These are phyloP conservation scores for Petunia axillaris DNA, from an alignment of 257 asterid species.

Conservation along the genomic window DNA sequence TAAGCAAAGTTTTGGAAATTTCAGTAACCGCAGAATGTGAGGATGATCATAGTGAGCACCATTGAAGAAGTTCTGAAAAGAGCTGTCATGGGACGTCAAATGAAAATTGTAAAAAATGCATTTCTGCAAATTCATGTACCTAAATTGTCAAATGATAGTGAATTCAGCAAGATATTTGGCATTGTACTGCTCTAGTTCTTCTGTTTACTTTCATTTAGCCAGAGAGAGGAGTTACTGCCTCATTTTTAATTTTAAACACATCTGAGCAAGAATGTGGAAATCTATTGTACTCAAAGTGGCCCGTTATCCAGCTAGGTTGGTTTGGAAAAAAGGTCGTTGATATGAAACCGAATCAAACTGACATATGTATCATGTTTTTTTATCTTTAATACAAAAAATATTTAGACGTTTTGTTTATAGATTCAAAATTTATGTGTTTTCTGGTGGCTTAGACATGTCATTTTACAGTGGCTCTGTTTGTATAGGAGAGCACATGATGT, in stretches of 20 bases:
- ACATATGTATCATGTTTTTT: neutral
- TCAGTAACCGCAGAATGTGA: neutral
- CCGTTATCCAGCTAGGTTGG: neutral
- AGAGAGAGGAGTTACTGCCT: neutral
- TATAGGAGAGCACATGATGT: neutral
- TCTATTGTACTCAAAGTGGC: neutral
- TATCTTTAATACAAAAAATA: neutral
- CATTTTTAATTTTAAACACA: neutral
- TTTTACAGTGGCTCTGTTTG: neutral
- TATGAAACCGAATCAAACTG: neutral
- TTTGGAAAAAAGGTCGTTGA: neutral
- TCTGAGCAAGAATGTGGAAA: neutral
- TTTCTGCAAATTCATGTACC: neutral
- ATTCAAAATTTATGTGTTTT: neutral
- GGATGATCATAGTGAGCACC: neutral
- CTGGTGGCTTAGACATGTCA: neutral
- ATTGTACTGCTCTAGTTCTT: neutral
- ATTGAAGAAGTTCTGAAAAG: too few species aligned
- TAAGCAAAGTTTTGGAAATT: neutral
- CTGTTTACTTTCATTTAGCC: neutral
- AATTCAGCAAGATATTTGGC: conserved; percentile 6
- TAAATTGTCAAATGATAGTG: neutral
- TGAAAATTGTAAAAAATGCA: too few species aligned
- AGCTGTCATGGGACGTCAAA: too few species aligned
- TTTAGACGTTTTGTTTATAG: neutral